Evolutionary conservation across 441 rosid genomes (phyloP).

Genomic region (Gossypium trilobum): DNA sequence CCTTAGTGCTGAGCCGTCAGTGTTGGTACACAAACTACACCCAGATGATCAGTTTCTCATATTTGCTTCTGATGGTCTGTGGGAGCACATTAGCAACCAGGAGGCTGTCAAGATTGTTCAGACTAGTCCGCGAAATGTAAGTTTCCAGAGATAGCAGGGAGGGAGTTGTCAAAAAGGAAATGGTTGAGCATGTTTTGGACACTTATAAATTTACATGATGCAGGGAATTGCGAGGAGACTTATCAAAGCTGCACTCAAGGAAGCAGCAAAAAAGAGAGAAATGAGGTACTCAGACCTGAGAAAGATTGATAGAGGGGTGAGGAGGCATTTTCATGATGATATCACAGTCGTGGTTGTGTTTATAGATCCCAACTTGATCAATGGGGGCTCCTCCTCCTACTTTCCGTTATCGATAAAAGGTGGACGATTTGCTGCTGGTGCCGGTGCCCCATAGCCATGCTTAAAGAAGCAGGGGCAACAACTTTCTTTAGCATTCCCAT

Average conservation of each 20-base stretch:
- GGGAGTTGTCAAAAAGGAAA: not conserved
- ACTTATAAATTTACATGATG: not conserved
- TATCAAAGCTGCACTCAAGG: constrained; percentile 37
- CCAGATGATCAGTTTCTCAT: constrained; percentile 48
- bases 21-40: constrained; percentile 31
- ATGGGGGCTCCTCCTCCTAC: not conserved
- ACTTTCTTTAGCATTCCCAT: not conserved
- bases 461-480: not conserved
- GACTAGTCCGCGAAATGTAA: constrained; percentile 36
- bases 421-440: constrained; percentile 10
- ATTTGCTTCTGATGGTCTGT: constrained; percentile 59
- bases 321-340: constrained; percentile 65
- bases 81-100: constrained; percentile 57
- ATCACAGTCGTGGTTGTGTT: constrained; percentile 38
- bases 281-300: constrained; percentile 55
- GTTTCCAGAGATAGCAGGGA: constrained; percentile 4
- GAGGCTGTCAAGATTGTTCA: constrained; percentile 50
- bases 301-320: constrained; percentile 39
- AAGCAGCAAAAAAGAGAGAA: constrained; percentile 63
- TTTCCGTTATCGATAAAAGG: constrained; percentile 22
- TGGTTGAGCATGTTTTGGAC: not conserved
- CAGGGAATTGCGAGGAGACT: constrained; percentile 58
- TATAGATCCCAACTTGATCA: constrained; percentile 21
- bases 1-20: constrained; percentile 41
- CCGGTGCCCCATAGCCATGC: not conserved